Evolutionary conservation across 192 early-diverging fungal species (phyloP), one percentile per base, ranked within the genome.

Genomic region (Lunasporangiospora selenospora): DNA sequence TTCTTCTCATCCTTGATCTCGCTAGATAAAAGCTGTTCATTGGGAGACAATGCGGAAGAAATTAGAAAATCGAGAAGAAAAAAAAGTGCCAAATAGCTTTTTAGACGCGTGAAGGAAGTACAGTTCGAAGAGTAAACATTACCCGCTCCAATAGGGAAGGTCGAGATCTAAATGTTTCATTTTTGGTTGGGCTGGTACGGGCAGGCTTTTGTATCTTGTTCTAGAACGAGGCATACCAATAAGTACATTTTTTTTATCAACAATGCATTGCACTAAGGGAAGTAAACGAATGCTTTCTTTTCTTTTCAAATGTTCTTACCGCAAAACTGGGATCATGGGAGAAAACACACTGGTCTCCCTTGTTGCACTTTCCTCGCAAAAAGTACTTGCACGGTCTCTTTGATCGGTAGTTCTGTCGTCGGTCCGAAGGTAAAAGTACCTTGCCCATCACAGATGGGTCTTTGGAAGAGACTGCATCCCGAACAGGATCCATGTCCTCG

Each of bases 1-100:
- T 76, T 82, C 57, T 85, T 83, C 51, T 91, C 88, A 21, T 81
- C 37, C n/a, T 77, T 60, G 51, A 91, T 86, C 26, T 91, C 88
- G 15, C 76, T 64, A 16, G 80, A 78, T 12, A 91, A 50, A 5
- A 90, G 55, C 85, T 87, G n/a, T n/a, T n/a, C n/a, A n/a, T n/a
- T n/a, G n/a, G n/a, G n/a, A n/a, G n/a, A n/a, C n/a, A n/a, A n/a
- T n/a, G n/a, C n/a, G n/a, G n/a, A 38, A 33, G 30, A 32, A 18
- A 37, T 12, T n/a, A 47, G 27, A 31, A 30, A 33, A 29, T 42
- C 15, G 38, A 34, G 30, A 48, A 50, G 4, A 44, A 42, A 40
- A 15, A 18, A 7, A 31, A 34, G 33, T 18, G 24, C 24, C 16
- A 3, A 40, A 37, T 7, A 36, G 8, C 29, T 40, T n/a, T n/a